Conservation (phyloP, 169 alveolate genomes). For the Amoebophrya sp. region DNA sequence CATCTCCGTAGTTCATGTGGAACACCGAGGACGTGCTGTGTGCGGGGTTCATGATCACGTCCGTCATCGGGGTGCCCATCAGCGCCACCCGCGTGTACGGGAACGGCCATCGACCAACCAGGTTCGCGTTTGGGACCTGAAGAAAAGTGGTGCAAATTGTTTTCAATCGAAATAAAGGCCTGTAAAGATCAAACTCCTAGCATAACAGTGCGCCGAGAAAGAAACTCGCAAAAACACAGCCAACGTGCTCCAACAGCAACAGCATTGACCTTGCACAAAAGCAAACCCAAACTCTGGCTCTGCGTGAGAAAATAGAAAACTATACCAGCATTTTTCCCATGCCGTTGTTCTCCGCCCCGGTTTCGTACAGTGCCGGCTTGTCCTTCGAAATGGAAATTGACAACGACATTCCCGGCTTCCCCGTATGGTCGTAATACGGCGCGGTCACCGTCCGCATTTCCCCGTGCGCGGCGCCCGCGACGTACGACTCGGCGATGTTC, state of each 20-base stretch:
- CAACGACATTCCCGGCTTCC: not conserved
- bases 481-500: not conserved
- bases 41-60: not conserved
- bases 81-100: not conserved
- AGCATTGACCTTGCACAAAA: too few relatives aligned
- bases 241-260: too few relatives aligned
- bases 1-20: not conserved
- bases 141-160: too few relatives aligned
- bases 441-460: not conserved
- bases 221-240: too few relatives aligned
- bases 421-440: not conserved
- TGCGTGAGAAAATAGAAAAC: too few relatives aligned
- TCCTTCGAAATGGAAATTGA: not conserved
- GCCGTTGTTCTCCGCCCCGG: not conserved
- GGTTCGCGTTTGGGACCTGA: not conserved
- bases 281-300: too few relatives aligned
- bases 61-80: not conserved
- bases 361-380: not conserved
- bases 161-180: too few relatives aligned
- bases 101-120: not conserved
- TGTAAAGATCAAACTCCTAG: too few relatives aligned
- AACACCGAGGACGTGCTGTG: not conserved
- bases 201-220: too few relatives aligned
- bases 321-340: not conserved
- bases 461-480: not conserved